Evolutionary conservation across 305 asterid genomes (phyloP).

Genomic region (Solanum hybrid): DNA sequence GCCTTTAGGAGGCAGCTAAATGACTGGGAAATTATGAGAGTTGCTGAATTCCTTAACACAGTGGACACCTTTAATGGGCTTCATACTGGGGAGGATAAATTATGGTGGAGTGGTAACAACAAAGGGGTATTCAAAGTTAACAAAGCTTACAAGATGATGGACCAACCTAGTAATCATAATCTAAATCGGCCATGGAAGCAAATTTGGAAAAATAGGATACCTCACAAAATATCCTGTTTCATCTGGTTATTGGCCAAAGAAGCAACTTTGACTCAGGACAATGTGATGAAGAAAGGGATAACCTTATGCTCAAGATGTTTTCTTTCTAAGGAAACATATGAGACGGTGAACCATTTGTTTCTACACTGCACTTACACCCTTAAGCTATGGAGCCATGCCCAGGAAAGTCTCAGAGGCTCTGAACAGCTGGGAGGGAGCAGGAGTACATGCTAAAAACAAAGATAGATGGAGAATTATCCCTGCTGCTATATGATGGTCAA

Average conservation of each 20-base stretch:
- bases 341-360: background rate
- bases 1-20: background rate
- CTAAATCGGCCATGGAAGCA: background rate
- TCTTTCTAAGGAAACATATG: background rate
- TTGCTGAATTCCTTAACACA: background rate
- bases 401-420: background rate
- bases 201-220: background rate
- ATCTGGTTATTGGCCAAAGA: background rate
- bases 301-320: background rate
- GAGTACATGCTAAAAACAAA: background rate
- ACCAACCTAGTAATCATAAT: background rate
- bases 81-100: background rate
- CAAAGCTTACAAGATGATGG: background rate
- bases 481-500: background rate
- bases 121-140: background rate
- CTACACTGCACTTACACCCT: background rate
- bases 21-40: background rate
- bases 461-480: background rate
- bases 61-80: background rate
- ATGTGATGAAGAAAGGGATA: background rate
- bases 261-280: background rate
- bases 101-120: background rate
- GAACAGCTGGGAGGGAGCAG: background rate
- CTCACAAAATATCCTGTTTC: background rate
- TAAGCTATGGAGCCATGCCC: background rate